Evolutionary conservation across 345 rosid genomes (phyloP).

Genomic region (Rhizophora apiculata): DNA sequence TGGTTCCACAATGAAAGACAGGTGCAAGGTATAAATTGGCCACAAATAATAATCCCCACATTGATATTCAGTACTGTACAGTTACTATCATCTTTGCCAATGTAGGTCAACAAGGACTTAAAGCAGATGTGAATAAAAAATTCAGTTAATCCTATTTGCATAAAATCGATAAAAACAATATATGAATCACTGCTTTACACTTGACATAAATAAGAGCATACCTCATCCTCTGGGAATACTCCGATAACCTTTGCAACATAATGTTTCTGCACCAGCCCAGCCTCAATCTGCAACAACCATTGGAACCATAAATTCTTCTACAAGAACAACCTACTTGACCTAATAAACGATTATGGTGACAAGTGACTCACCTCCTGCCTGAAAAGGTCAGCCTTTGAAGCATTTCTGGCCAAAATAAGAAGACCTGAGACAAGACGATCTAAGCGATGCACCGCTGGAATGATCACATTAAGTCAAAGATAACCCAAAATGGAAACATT

Average conservation of each 20-base stretch:
- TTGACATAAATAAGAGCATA: background rate
- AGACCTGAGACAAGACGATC: slow-evolving; percentile 93
- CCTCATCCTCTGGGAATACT: slow-evolving; percentile 1
- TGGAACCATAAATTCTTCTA: too few species aligned
- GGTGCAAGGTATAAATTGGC: too few species aligned
- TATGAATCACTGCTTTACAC: too few species aligned
- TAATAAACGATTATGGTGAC: background rate
- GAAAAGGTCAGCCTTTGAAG: slow-evolving; percentile 72
- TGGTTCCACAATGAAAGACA: too few species aligned
- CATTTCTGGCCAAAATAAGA: slow-evolving; percentile 84
- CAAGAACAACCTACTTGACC: background rate
- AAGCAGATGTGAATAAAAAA: too few species aligned
- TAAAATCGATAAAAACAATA: too few species aligned
- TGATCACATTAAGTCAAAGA: slow-evolving; percentile 38
- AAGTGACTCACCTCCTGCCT: slow-evolving; percentile 64
- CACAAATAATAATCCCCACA: too few species aligned
- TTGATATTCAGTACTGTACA: too few species aligned
- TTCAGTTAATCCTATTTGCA: too few species aligned
- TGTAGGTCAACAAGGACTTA: too few species aligned
- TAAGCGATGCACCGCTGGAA: slow-evolving; percentile 67
- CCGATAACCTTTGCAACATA: background rate
- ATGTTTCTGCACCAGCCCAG: background rate
- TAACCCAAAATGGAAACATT: slow-evolving; percentile 10
- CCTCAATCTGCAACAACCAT: background rate
- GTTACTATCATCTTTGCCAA: too few species aligned